Conservation (phyloP, 352 stramenopile species). For the Thraustotheca clavata region DNA sequence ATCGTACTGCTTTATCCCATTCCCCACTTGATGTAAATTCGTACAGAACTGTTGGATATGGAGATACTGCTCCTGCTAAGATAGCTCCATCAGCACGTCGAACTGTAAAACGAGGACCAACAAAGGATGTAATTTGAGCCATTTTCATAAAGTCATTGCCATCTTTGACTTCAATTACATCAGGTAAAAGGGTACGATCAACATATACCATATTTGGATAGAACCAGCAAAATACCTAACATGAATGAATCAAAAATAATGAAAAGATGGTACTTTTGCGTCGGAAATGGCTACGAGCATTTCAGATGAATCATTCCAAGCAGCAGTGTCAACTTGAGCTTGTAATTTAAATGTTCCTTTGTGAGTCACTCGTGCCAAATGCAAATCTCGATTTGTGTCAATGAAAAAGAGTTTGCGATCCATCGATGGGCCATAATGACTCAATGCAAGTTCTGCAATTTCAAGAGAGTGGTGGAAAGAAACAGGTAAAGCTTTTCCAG, state of each 20-base stretch:
- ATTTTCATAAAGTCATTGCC: conserved; percentile 77
- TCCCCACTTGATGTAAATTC: conserved; percentile 68
- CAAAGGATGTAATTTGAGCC: conserved; percentile 80
- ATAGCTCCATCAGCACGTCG: conserved; percentile 79
- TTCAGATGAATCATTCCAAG: conserved; percentile 86
- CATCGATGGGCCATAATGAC: conserved; percentile 53
- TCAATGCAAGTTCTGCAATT: conserved; percentile 78
- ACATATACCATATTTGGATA: conserved; percentile 89
- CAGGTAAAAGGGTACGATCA: conserved; percentile 81
- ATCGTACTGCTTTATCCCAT: conserved; percentile 88
- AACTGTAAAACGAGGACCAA: conserved; percentile 78
- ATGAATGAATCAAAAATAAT: not conserved
- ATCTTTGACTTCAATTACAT: conserved; percentile 72
- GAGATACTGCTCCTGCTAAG: conserved; percentile 63
- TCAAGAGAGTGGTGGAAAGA: conserved; percentile 60
- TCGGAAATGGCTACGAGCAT: conserved; percentile 85
- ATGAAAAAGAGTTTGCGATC: conserved; percentile 86
- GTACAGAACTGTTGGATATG: conserved; percentile 81
- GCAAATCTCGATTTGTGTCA: conserved; percentile 82
- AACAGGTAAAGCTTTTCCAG: conserved; percentile 62
- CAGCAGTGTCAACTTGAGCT: conserved; percentile 83
- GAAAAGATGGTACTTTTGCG: conserved; percentile 30
- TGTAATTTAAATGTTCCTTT: conserved; percentile 80
- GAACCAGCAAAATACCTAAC: conserved; percentile 75
- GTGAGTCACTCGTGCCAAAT: conserved; percentile 47